Evolutionary conservation across 306 rosid genomes (phyloP).

Genomic region (Prunus salicina): DNA sequence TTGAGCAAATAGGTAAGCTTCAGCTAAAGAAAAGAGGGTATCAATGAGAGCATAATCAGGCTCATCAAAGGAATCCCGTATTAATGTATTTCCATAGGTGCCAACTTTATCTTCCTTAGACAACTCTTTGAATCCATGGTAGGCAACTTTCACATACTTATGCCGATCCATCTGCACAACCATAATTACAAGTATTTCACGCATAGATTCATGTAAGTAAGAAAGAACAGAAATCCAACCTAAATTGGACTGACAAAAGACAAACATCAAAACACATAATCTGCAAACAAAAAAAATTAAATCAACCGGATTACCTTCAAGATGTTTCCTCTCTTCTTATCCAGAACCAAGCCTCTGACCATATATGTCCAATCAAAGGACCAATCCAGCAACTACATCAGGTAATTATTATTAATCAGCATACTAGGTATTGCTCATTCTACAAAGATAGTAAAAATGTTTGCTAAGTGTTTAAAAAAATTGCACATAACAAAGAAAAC

Average conservation of each 20-base stretch:
- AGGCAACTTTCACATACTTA: constrained; percentile 97
- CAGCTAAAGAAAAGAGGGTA: constrained; percentile 94
- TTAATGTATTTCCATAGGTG: constrained; percentile 82
- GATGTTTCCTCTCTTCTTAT: constrained; percentile 95
- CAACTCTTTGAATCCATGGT: constrained; percentile 90
- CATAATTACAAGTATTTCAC: constrained; percentile 21
- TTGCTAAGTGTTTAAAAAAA: neutral
- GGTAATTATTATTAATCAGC: constrained; percentile 25
- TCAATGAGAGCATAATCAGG: constrained; percentile 94
- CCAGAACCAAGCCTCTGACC: constrained; percentile 99
- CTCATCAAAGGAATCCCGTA: constrained; percentile 88
- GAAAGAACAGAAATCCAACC: constrained; percentile 1
- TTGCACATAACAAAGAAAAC: neutral
- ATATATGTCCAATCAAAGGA: constrained; percentile 88
- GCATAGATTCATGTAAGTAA: constrained; percentile 14
- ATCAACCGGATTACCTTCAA: constrained; percentile 61
- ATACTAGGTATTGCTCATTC: constrained; percentile 10
- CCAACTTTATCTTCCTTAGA: constrained; percentile 91
- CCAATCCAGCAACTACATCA: constrained; percentile 79
- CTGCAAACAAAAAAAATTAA: neutral
- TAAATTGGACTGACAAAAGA: neutral
- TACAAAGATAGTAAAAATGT: neutral
- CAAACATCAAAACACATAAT: neutral
- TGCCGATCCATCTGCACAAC: constrained; percentile 92
- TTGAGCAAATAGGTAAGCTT: constrained; percentile 96